Conservation (phyloP, 345 rosid genomes). For the Gossypium sturtianum region DNA sequence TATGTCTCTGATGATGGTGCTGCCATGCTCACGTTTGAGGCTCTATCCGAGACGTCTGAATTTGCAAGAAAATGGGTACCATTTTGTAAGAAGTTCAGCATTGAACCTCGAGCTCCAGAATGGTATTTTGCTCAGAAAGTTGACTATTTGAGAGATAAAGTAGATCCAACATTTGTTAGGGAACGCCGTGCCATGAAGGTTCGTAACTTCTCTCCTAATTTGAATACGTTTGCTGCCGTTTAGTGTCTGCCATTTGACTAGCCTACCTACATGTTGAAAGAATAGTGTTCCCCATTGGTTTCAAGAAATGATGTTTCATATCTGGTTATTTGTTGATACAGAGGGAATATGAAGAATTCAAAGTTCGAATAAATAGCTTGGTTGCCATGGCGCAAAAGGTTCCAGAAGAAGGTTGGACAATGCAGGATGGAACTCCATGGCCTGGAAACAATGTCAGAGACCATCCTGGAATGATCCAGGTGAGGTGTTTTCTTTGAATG, state of each 20-base stretch:
- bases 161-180: slow-evolving; percentile 60
- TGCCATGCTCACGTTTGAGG: slow-evolving; percentile 95
- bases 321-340: slow-evolving; percentile 21
- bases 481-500: slow-evolving; percentile 21
- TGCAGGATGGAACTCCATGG: slow-evolving; percentile 96
- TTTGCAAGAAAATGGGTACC: slow-evolving; percentile 95
- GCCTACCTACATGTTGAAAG: background rate
- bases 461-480: slow-evolving; percentile 99
- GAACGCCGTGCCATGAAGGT: slow-evolving; percentile 92
- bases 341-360: slow-evolving; percentile 92
- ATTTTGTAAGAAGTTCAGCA: slow-evolving; percentile 67
- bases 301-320: background rate
- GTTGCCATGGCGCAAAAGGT: slow-evolving; percentile 84
- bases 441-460: slow-evolving; percentile 88
- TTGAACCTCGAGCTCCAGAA: slow-evolving; percentile 94
- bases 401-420: slow-evolving; percentile 96
- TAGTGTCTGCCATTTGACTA: background rate
- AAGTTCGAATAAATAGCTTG: slow-evolving; percentile 68
- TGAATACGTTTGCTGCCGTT: background rate
- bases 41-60: slow-evolving; percentile 85
- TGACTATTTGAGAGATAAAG: slow-evolving; percentile 72
- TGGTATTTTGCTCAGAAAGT: slow-evolving; percentile 78
- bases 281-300: slow-evolving; percentile 2
- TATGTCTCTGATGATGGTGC: slow-evolving; percentile 97
- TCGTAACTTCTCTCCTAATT: slow-evolving; percentile 11